A percentile compares a stretch with the other conserved stretches of the same genome.
Evolutionary conservation across 371 early-diverging fungal genomes (phyloP).

Genomic region (Mortierella sp.): DNA sequence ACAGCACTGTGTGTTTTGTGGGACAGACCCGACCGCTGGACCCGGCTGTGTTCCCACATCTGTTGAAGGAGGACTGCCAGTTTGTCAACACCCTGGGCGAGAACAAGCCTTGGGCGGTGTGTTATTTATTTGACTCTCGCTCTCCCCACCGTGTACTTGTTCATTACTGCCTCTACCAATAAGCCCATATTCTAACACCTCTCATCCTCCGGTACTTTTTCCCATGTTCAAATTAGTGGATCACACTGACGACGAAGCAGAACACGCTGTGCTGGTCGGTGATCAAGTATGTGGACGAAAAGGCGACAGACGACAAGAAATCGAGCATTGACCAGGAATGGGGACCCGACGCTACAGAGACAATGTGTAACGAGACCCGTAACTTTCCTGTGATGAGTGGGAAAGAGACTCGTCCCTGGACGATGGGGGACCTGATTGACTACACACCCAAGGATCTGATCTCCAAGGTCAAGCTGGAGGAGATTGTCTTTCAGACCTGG

Average conservation of each 20-base stretch:
- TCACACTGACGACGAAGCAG: neutral
- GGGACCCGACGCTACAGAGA: constrained; percentile 37
- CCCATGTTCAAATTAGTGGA: neutral
- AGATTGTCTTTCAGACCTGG: constrained; percentile 47
- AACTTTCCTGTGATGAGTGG: constrained; percentile 19
- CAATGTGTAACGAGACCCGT: constrained; percentile 37
- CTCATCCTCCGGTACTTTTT: neutral
- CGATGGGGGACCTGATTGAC: constrained; percentile 21
- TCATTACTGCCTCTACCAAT: no score
- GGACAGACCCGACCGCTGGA: constrained; percentile 25
- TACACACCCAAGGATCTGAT: constrained; percentile 18
- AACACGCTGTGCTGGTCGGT: constrained; percentile 15
- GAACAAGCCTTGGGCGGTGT: neutral
- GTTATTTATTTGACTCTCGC: neutral
- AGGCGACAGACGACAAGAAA: neutral
- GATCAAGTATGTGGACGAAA: neutral
- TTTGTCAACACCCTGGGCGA: neutral
- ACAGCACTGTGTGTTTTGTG: constrained; percentile 17
- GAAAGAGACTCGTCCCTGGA: neutral
- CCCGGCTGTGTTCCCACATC: constrained; percentile 12
- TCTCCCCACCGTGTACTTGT: no score
- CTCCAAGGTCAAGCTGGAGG: constrained; percentile 32
- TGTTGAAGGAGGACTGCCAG: neutral
- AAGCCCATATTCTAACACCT: no score
- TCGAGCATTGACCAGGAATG: constrained; percentile 15